Percentiles rank a stretch among this genome's conserved stretches.
These are phyloP conservation scores for Marasmius tenuissimus DNA, from an alignment of 1,284 basidiomycete genomes.

Conservation along the genomic window DNA sequence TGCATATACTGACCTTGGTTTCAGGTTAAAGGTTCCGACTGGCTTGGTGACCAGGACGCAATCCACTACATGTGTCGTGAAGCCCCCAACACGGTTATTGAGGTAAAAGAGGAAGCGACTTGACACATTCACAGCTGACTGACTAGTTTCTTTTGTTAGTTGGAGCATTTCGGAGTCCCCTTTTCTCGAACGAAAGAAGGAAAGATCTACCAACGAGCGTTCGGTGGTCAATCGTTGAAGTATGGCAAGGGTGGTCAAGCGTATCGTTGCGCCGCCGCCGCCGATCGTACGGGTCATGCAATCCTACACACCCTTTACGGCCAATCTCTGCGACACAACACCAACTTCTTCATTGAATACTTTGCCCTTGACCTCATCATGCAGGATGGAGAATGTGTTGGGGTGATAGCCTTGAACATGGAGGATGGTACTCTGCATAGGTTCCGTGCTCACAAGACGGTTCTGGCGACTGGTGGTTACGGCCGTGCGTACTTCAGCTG, in stretches of 20 bases:
- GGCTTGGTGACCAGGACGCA: conserved; percentile 99
- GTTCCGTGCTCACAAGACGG: conserved; percentile 98
- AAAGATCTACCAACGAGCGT: conserved; percentile 99
- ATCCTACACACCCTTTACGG: conserved; percentile 98
- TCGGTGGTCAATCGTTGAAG: conserved; percentile 97
- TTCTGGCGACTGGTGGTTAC: conserved; percentile 97
- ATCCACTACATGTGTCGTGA: conserved; percentile 99
- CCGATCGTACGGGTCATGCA: conserved; percentile 98
- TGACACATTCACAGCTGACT: conserved; percentile 7
- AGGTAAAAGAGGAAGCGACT: conserved; percentile 48
- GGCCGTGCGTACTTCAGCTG: conserved; percentile 99
- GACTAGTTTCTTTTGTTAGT: conserved; percentile 45
- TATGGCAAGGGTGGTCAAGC: conserved; percentile 99
- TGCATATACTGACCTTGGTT: conserved; percentile 8
- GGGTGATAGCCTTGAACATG: conserved; percentile 99
- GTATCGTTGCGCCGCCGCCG: conserved; percentile 98
- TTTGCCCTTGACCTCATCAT: conserved; percentile 98
- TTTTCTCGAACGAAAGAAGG: conserved; percentile 99
- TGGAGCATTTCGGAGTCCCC: conserved; percentile 98
- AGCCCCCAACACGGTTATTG: conserved; percentile 91
- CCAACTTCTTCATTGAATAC: conserved; percentile 99
- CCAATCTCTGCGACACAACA: conserved; percentile 98
- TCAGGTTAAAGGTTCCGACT: conserved; percentile 98
- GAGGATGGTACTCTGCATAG: conserved; percentile 99
- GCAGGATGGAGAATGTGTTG: conserved; percentile 98